phyloP scores from a whole-genome alignment of 306 rosid genomes.

The Echinosophora koreensis region DNA sequence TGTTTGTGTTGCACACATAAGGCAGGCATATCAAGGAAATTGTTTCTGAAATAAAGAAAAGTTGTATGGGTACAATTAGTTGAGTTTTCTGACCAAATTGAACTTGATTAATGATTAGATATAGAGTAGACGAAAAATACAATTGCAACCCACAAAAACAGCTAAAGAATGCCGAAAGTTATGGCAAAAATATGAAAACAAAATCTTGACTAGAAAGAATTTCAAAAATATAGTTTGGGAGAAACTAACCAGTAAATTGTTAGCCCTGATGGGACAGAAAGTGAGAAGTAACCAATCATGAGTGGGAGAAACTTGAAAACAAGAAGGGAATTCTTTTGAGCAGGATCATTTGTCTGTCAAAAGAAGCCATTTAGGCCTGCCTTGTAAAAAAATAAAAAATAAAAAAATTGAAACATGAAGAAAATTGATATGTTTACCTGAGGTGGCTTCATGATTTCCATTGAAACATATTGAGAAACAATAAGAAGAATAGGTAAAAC shows the following conservation, averaged over 20 bases:
- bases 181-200: constrained; percentile 10
- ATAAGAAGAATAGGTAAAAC: constrained; percentile 94
- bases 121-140: constrained; percentile 24
- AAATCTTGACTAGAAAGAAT: constrained; percentile 16
- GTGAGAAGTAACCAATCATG: constrained; percentile 98
- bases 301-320: constrained; percentile 97
- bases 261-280: constrained; percentile 97
- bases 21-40: constrained; percentile 30
- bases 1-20: constrained; percentile 10
- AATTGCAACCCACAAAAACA: constrained; percentile 22
- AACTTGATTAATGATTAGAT: constrained; percentile 30
- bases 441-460: constrained; percentile 99
- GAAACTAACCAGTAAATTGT: constrained; percentile 97
- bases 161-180: constrained; percentile 9
- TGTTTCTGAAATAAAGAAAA: constrained; percentile 14
- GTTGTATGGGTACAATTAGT: background rate
- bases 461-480: constrained; percentile 83
- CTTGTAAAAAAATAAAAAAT: constrained; percentile 9
- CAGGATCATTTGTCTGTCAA: constrained; percentile 92
- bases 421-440: constrained; percentile 64
- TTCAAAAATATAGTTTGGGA: constrained; percentile 35
- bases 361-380: constrained; percentile 48
- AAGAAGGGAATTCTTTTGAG: constrained; percentile 90
- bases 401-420: constrained; percentile 34
- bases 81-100: constrained; percentile 35